A percentile compares a stretch with the other conserved stretches of the same genome.
Evolutionary conservation across 805 yeast genomes (phyloP).

Genomic region (Ogataea allantospora): DNA sequence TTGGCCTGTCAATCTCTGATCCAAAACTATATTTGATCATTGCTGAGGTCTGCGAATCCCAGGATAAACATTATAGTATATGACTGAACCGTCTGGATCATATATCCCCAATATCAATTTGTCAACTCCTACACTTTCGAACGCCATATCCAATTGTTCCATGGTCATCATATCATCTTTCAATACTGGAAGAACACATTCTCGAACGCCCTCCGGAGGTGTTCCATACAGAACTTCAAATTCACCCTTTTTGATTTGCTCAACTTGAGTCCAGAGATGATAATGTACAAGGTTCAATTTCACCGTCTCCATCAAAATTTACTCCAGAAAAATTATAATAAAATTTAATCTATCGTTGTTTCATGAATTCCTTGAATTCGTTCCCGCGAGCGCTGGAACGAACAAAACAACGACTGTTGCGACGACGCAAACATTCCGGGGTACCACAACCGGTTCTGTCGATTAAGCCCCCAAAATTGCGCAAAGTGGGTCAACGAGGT

Average conservation of each 20-base stretch:
- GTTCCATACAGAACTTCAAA: constrained; percentile 30
- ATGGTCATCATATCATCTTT: constrained; percentile 35
- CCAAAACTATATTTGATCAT: constrained; percentile 7
- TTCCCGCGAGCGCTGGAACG: constrained; percentile 11
- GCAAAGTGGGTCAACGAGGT: constrained; percentile 20
- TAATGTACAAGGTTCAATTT: constrained; percentile 43
- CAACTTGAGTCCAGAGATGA: constrained; percentile 43
- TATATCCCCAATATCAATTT: constrained; percentile 54
- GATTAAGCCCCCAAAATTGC: constrained; percentile 13
- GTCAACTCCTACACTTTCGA: constrained; percentile 37
- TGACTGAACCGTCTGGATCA: constrained; percentile 66
- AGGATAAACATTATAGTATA: constrained; percentile 65
- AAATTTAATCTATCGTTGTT: constrained; percentile 1
- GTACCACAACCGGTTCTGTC: constrained; percentile 13
- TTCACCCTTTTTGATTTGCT: constrained; percentile 15
- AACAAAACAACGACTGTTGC: constrained; percentile 6
- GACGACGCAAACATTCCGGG: constrained; percentile 10
- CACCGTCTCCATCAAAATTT: constrained; percentile 35
- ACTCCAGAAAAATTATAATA: neutral
- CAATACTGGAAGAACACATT: constrained; percentile 39
- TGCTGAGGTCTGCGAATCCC: constrained; percentile 62
- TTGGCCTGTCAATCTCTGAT: constrained; percentile 1
- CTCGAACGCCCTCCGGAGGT: constrained; percentile 28
- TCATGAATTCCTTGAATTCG: constrained; percentile 6
- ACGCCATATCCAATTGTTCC: constrained; percentile 40